Evolutionary conservation across 768 basidiomycete genomes (phyloP), one percentile per base, ranked within the genome.

Genomic region (Kwoniella pini): DNA sequence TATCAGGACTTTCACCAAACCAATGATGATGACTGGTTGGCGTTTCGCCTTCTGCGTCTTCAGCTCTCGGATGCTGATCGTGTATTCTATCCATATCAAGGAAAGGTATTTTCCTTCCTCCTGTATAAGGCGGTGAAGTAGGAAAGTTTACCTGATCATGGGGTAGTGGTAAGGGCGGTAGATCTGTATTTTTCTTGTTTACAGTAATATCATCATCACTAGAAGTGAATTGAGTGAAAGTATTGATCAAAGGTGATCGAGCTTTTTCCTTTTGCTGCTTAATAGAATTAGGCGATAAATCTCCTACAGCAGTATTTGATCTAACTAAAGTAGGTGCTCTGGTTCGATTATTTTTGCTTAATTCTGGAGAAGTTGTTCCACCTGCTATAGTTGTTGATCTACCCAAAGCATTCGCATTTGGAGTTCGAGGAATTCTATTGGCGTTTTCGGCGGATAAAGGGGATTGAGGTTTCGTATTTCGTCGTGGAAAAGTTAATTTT

Each of bases 401-500:
- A 24, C 24, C 19, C 12, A 58, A 28, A 3, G 11, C 19, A 42
- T 19, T 42, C 40, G 40, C 19, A 42, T 58, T 39, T 1, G 27
- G 36, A 4, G 57, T 44, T 15, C 33, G 33, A 36, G 33, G 33
- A 15, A 36, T 7, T 15, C 7, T 36, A 15, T 36, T 36, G 33
- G 7, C 33, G 33, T 36, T 36, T 22, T 48, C 15, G 61, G 52
- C 28, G 45, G 11, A 26, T 17, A 19, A n/a, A 54, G 28, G 2
- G 67, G 58, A 31, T 62, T 43, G 44, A 4, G 43, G 15, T 12
- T 62, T 36, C 10, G 40, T n/a, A 22, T 49, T 33, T 19, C 42
- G 62, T 11, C 40, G 39, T 12, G 49, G 68, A 63, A 72, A 75
- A 3, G 62, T 44, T 6, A 75, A 56, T 39, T 63, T 66, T 2